phyloP scores from a whole-genome alignment of 148 eudicot species.

The Polygonum aviculare region DNA sequence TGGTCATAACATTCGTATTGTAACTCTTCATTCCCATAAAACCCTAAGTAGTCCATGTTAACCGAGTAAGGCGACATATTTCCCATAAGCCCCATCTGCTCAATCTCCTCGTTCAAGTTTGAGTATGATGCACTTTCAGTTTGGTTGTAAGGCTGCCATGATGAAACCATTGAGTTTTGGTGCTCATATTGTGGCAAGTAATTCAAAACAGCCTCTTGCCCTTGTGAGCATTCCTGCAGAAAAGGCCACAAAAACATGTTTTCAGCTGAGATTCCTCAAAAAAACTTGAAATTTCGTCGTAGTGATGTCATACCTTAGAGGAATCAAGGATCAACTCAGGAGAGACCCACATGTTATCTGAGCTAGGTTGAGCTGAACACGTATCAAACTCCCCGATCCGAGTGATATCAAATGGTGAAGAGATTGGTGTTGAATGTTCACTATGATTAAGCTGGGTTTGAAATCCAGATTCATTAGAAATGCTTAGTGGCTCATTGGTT shows the following conservation, averaged over 20 bases:
- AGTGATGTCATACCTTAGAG: constrained; percentile 42
- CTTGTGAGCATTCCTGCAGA: constrained; percentile 50
- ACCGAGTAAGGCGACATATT: constrained; percentile 2
- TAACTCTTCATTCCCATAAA: constrained; percentile 8
- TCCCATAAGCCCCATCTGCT: background rate
- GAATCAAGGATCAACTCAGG: constrained; percentile 71
- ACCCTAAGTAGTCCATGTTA: constrained; percentile 8
- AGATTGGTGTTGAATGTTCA: constrained; percentile 46
- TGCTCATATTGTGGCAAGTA: constrained; percentile 32
- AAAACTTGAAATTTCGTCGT: background rate
- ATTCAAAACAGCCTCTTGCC: constrained; percentile 24
- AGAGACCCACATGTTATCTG: constrained; percentile 46
- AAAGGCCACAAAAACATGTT: background rate
- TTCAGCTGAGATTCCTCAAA: background rate
- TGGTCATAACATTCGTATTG: constrained; percentile 7
- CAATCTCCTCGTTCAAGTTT: constrained; percentile 3
- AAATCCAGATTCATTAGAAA: constrained; percentile 27
- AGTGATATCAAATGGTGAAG: constrained; percentile 44
- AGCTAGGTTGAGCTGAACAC: constrained; percentile 31
- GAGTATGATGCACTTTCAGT: constrained; percentile 22
- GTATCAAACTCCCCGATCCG: constrained; percentile 35
- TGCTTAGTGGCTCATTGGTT: constrained; percentile 32
- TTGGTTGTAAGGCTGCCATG: constrained; percentile 38
- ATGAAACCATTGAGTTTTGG: constrained; percentile 30
- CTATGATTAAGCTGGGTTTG: constrained; percentile 31